These are phyloP conservation scores for Lasiosphaeriaceae sp. DNA, from an alignment of 495 filamentous ascomycete genomes.

Conservation along the genomic window DNA sequence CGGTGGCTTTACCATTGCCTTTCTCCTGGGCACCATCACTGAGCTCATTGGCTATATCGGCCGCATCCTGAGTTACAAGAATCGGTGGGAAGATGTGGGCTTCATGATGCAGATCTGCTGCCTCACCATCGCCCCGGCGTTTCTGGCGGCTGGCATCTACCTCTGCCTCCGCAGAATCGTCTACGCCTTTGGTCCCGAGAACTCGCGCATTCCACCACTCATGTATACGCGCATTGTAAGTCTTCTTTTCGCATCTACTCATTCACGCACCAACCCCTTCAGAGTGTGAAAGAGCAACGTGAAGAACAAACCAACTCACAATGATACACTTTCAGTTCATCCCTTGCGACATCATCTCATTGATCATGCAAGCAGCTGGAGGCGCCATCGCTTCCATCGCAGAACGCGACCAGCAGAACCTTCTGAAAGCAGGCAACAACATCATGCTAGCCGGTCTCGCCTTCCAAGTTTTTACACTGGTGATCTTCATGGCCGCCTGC, in stretches of 20 bases:
- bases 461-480: slow-evolving; percentile 52
- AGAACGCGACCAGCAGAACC: slow-evolving; percentile 29
- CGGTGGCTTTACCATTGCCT: slow-evolving; percentile 36
- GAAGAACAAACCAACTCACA: not conserved
- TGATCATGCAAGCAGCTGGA: slow-evolving; percentile 60
- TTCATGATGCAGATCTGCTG: slow-evolving; percentile 55
- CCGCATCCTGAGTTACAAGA: slow-evolving; percentile 35
- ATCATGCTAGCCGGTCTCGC: slow-evolving; percentile 64
- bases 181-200: slow-evolving; percentile 54
- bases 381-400: slow-evolving; percentile 55
- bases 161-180: slow-evolving; percentile 59
- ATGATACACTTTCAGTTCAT: slow-evolving; percentile 43
- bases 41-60: slow-evolving; percentile 47
- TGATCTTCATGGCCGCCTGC: slow-evolving; percentile 42
- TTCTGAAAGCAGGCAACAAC: slow-evolving; percentile 46
- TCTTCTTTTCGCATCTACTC: not conserved
- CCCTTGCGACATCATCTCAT: slow-evolving; percentile 58
- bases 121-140: slow-evolving; percentile 63
- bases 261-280: not conserved
- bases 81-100: slow-evolving; percentile 38
- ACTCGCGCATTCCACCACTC: slow-evolving; percentile 57
- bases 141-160: slow-evolving; percentile 62
- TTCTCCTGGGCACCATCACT: slow-evolving; percentile 36
- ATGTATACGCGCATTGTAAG: slow-evolving; percentile 45
- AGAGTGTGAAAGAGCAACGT: not conserved